Base-by-base conservation (phyloP, 495 filamentous ascomycete genomes). In the Neurospora pannonica region DNA sequence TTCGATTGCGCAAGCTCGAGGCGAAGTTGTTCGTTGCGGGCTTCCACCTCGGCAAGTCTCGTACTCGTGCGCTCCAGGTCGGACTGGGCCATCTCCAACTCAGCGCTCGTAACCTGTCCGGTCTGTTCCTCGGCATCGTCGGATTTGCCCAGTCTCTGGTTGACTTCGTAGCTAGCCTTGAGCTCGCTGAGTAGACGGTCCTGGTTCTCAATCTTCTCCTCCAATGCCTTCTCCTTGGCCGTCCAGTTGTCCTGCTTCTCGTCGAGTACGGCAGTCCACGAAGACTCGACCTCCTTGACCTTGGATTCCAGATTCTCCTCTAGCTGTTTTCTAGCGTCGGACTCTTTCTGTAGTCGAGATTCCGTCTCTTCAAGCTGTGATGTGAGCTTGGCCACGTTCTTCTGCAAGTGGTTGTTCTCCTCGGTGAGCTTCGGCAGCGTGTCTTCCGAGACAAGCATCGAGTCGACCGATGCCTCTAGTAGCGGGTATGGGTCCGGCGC, bases 241-340 rank as follows among this genome's bases (percentile, higher is more conserved):
- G 92, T 89, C 96, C 96, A 98, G 79, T 98, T 98, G 79, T 95
- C 93, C 75, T 93, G 90, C 84, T 98, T 98, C 86, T 99, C 96
- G 39, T 91, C 88, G 39, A 99, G 81, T n/a, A 98, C 95, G 21
- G 93, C 94, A 10, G 91, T 88, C 95, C 96, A 98, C 3, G 95
- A 95, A 10, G 87, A 83, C 82, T 98, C 96, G 31, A 97, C 90
- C 75, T 97, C 95, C 80, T 92, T 95, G 54, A 94, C 90, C 75
- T 86, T 92, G 17, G 84, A 80, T 76, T 98, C 94, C 62, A 94
- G 86, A 38, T 85, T 89, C 36, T 90, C 91, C 80, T 99, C 94
- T 11, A 97, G 81, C 43, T 90, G 87, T 80, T 91, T 92, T 70
- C 93, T 85, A 11, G 91, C 87, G 71, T 86, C 84, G 43, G 92